These are phyloP conservation scores for Saccharomycopsis vini DNA, from an alignment of 805 yeast species.

Conservation along the genomic window DNA sequence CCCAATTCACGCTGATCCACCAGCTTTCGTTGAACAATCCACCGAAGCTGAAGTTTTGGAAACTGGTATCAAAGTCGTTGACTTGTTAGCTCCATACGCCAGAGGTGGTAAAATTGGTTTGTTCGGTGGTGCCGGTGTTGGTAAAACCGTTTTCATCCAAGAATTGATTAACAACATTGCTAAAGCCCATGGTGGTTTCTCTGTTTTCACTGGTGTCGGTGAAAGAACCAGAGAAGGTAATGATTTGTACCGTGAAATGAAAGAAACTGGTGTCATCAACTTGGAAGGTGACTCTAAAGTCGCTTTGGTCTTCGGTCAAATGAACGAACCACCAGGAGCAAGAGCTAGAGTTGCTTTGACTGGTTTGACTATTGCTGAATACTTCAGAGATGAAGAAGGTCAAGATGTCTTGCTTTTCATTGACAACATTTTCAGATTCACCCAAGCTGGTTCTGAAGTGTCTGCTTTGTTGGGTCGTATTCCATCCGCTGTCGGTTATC, in stretches of 20 bases:
- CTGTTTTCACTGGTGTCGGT: slow-evolving; percentile 73
- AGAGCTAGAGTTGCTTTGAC: slow-evolving; percentile 36
- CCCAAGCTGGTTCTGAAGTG: slow-evolving; percentile 99
- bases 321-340: slow-evolving; percentile 99
- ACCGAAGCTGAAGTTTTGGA: slow-evolving; percentile 97
- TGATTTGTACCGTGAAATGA: slow-evolving; percentile 99
- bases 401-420: slow-evolving; percentile 99
- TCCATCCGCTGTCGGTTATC: slow-evolving; percentile 99
- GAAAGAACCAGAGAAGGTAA: slow-evolving; percentile 99
- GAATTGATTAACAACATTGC: slow-evolving; percentile 99
- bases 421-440: slow-evolving; percentile 99
- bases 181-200: slow-evolving; percentile 73
- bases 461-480: slow-evolving; percentile 99
- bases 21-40: slow-evolving; percentile 91
- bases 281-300: slow-evolving; percentile 99
- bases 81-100: slow-evolving; percentile 97
- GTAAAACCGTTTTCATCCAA: slow-evolving; percentile 99
- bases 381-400: slow-evolving; percentile 99
- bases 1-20: slow-evolving; percentile 99
- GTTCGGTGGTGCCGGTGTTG: slow-evolving; percentile 99
- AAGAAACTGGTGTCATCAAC: slow-evolving; percentile 99
- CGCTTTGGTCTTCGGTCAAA: slow-evolving; percentile 98
- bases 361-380: slow-evolving; percentile 41
- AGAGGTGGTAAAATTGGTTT: slow-evolving; percentile 99
- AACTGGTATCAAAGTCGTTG: slow-evolving; percentile 99